Conservation (phyloP, 495 filamentous ascomycete species). For the Penicillium cinerascens region DNA sequence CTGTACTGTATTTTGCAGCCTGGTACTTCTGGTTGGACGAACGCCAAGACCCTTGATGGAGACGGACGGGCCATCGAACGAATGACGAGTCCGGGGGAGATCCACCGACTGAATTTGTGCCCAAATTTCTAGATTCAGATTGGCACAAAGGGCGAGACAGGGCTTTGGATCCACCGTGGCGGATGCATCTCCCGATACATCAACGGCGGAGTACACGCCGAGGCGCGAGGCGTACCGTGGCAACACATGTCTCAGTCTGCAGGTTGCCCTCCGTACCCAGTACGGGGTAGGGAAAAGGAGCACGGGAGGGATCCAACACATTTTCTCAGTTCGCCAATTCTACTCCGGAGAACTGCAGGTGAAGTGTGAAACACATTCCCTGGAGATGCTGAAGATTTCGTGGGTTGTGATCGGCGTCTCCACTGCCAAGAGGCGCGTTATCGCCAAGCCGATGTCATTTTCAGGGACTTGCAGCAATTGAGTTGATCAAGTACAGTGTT, state of each 20-base stretch:
- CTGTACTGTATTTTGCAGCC: neutral
- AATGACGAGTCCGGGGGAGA: neutral
- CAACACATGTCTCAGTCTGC: too few species aligned
- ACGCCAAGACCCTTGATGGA: neutral
- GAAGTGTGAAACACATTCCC: too few species aligned
- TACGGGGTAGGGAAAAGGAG: too few species aligned
- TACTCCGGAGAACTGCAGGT: too few species aligned
- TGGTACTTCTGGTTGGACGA: neutral
- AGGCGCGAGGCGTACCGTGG: neutral
- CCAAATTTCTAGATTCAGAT: too few species aligned
- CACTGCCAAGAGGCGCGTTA: conserved; percentile 14
- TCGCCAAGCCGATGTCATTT: conserved; percentile 7
- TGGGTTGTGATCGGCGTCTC: neutral
- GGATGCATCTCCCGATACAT: neutral
- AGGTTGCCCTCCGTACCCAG: too few species aligned
- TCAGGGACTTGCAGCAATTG: neutral
- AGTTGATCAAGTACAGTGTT: neutral
- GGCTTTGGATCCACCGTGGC: neutral
- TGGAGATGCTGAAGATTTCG: too few species aligned
- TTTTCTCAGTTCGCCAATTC: neutral
- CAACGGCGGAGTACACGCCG: neutral
- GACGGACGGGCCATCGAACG: neutral
- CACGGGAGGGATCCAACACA: neutral
- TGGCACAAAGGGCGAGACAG: neutral
- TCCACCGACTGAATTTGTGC: neutral